Base-by-base conservation (phyloP, 1,139 yeast genomes). In the Spencermartinsiella ligniputridi region DNA sequence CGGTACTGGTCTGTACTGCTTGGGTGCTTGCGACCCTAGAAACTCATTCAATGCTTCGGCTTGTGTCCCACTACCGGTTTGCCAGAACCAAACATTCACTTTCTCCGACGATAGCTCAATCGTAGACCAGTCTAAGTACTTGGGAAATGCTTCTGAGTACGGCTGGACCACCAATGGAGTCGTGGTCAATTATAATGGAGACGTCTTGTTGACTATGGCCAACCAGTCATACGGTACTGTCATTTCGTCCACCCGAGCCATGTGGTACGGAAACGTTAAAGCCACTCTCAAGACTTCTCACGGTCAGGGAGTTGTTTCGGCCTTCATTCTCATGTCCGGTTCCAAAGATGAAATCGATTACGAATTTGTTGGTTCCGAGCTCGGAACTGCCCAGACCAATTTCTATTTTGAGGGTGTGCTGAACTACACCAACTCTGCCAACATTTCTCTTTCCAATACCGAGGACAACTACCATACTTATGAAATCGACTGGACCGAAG, bases 331-430 rank as follows among this genome's bases (percentile, higher is more conserved):
- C 49, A 85, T 80, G 69, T 85, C 95, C 2, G 88, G 86, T 57
- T 88, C 85, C 36, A 81, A 83, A 67, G 97, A 89, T 70, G 97
- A 90, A 73, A 76, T 89, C 57, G 97, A 89, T 76, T 82, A 69
- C 60, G 97, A 89, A 69, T 83, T 79, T 57, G 81, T 88, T 47
- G 97, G 97, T 50, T 75, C 76, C 55, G 77, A 84, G 60, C 69
- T 84, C 57, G 72, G 72, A 15, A 63, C 68, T 30, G 85, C 81
- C 1, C 92, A 89, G 69, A 71, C 89, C 20, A 89, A 89, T 68
- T 89, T 64, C 71, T 89, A 85, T 68, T 79, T 78, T 63, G 80
- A 83, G 61, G 96, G 94, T 63, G 65, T 70, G 24, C 71, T 82
- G 58, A 76, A 86, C 69, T 85, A 81, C 65, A 72, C 80, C 32